A percentile compares a stretch with the other conserved stretches of the same genome.
phyloP scores from a whole-genome alignment of 2,329 filamentous ascomycete species.

The Aspergillus oerlinghausenensis region DNA sequence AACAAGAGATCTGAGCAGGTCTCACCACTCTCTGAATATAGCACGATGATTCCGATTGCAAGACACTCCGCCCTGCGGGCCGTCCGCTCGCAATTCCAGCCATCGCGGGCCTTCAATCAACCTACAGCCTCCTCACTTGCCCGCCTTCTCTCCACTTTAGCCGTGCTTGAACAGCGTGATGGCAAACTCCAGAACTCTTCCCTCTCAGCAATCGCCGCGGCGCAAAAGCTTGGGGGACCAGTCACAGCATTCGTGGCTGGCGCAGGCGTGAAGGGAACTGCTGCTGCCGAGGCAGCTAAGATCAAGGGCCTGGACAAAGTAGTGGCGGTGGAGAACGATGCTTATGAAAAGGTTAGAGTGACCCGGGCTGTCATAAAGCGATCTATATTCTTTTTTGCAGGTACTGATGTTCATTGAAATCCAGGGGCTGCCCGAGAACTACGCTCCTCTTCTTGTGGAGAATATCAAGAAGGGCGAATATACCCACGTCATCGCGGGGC shows the following conservation, averaged over 20 bases:
- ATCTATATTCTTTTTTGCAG: background rate
- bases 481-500: slow-evolving; percentile 83
- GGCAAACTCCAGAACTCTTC: slow-evolving; percentile 81
- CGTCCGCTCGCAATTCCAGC: slow-evolving; percentile 44
- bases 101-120: slow-evolving; percentile 36
- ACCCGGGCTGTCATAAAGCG: background rate
- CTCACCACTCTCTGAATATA: slow-evolving; percentile 1
- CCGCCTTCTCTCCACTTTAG: slow-evolving; percentile 79
- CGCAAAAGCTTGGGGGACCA: slow-evolving; percentile 76
- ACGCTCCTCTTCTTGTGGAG: slow-evolving; percentile 84
- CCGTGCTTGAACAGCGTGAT: slow-evolving; percentile 86
- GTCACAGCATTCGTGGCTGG: slow-evolving; percentile 88
- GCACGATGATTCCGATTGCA: slow-evolving; percentile 32
- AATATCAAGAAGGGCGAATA: slow-evolving; percentile 96
- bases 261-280: slow-evolving; percentile 63
- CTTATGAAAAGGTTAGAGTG: slow-evolving; percentile 75
- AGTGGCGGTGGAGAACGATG: slow-evolving; percentile 77
- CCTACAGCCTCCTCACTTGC: slow-evolving; percentile 54
- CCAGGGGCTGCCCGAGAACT: slow-evolving; percentile 88
- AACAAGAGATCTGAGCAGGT: slow-evolving; percentile 7
- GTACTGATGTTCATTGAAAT: slow-evolving; percentile 5
- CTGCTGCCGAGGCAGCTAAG: slow-evolving; percentile 79
- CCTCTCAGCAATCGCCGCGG: slow-evolving; percentile 78
- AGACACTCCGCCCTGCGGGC: slow-evolving; percentile 40
- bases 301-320: slow-evolving; percentile 89